These are phyloP conservation scores for Arthrobotrys pseudoclavata DNA, from an alignment of 2,329 filamentous ascomycete species.

Conservation along the genomic window DNA sequence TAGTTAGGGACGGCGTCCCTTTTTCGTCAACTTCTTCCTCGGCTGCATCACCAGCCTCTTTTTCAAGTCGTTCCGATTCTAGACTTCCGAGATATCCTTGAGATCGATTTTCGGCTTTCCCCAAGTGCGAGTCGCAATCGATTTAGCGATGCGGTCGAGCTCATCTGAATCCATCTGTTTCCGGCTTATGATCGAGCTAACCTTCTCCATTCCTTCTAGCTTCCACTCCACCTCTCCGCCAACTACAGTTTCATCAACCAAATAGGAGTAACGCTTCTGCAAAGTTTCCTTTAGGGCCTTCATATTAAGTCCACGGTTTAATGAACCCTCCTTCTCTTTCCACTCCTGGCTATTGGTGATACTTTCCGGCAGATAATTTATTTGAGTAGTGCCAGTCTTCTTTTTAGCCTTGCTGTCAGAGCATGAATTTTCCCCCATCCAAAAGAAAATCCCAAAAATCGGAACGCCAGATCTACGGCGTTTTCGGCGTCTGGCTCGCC, in stretches of 20 bases:
- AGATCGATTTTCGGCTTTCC: slow-evolving; percentile 11
- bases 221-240: background rate
- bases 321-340: background rate
- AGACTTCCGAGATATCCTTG: background rate
- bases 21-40: background rate
- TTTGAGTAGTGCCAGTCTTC: background rate
- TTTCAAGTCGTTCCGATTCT: background rate
- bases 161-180: background rate
- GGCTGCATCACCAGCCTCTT: background rate
- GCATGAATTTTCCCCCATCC: background rate
- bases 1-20: background rate
- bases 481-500: background rate
- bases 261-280: background rate
- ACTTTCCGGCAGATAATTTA: background rate
- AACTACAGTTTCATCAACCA: background rate
- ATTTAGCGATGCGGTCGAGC: slow-evolving; percentile 4
- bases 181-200: background rate
- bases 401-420: background rate
- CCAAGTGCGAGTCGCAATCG: background rate
- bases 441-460: slow-evolving; percentile 8
- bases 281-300: background rate
- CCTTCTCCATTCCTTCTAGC: background rate
- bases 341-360: background rate
- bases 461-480: background rate
- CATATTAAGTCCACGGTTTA: background rate